phyloP scores from a whole-genome alignment of 2,329 filamentous ascomycete genomes.

The Hypomyces rosellus region DNA sequence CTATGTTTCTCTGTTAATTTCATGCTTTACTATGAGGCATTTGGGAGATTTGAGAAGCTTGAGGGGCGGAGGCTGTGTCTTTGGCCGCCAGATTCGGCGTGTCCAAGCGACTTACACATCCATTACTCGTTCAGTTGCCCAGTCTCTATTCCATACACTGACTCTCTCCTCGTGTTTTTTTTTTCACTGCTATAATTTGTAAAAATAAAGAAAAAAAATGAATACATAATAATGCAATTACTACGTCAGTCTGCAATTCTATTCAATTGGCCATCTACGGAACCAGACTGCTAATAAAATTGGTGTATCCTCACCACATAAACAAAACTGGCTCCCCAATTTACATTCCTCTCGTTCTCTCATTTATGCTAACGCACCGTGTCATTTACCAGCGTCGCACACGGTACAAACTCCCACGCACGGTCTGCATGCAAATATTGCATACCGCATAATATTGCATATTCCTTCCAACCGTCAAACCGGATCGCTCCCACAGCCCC shows the following conservation, averaged over 20 bases:
- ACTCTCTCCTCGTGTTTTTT: too few relatives aligned
- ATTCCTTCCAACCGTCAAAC: conserved; percentile 6
- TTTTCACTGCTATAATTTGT: too few relatives aligned
- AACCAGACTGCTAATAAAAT: neutral
- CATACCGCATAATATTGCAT: conserved; percentile 5
- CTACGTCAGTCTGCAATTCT: too few relatives aligned
- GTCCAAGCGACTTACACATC: conserved; percentile 4
- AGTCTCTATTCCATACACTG: too few relatives aligned
- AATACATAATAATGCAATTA: too few relatives aligned
- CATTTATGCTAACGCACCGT: neutral
- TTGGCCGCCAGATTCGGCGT: conserved; percentile 9
- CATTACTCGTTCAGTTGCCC: neutral
- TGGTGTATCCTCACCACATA: too few relatives aligned
- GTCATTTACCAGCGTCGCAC: neutral
- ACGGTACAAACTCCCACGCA: conserved; percentile 4
- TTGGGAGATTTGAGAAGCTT: conserved; percentile 4
- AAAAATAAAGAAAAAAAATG: too few relatives aligned
- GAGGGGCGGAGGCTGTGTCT: conserved; percentile 8
- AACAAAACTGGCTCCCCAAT: neutral
- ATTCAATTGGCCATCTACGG: neutral
- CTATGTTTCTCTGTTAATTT: neutral
- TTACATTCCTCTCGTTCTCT: too few relatives aligned
- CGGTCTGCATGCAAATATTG: conserved; percentile 1
- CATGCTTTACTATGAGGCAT: conserved; percentile 7
- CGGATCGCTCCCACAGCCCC: conserved; percentile 8